Evolutionary conservation across 768 basidiomycete genomes (phyloP).

Genomic region (Grammothele lineata): DNA sequence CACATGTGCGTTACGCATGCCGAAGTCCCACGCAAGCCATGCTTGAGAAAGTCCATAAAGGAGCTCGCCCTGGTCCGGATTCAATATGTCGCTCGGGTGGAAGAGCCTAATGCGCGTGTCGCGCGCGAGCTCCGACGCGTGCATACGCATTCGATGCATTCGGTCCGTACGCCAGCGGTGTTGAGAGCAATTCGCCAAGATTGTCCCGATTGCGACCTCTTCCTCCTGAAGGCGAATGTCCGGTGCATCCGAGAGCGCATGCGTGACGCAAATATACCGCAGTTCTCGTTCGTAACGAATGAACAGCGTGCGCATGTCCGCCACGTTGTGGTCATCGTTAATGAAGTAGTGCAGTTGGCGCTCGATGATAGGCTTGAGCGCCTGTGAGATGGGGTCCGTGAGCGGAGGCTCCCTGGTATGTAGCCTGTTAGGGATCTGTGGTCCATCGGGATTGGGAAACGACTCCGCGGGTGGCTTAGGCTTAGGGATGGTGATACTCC

Average conservation of each 20-base stretch:
- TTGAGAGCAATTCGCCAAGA: slow-evolving; percentile 65
- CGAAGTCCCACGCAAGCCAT: slow-evolving; percentile 66
- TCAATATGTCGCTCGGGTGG: slow-evolving; percentile 6
- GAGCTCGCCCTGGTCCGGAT: slow-evolving; percentile 16
- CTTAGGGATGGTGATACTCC: slow-evolving; percentile 48
- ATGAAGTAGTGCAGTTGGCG: slow-evolving; percentile 17
- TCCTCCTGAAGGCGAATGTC: slow-evolving; percentile 60
- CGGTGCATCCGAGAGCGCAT: slow-evolving; percentile 55
- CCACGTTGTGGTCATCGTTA: slow-evolving; percentile 19
- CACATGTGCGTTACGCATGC: slow-evolving; percentile 32
- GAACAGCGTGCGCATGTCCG: slow-evolving; percentile 39
- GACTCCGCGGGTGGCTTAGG: slow-evolving; percentile 20
- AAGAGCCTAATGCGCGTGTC: slow-evolving; percentile 41
- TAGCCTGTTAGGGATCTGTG: not conserved
- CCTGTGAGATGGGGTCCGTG: slow-evolving; percentile 21
- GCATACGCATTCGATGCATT: slow-evolving; percentile 58
- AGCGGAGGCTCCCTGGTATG: slow-evolving; percentile 9
- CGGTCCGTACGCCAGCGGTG: slow-evolving; percentile 55
- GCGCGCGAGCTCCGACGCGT: slow-evolving; percentile 46
- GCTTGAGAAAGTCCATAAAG: slow-evolving; percentile 40
- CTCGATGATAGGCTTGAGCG: slow-evolving; percentile 20
- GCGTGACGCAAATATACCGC: slow-evolving; percentile 63
- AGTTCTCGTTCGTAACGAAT: slow-evolving; percentile 59
- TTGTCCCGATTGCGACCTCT: slow-evolving; percentile 72
- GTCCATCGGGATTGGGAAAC: slow-evolving; percentile 6